A percentile compares a stretch with the other conserved stretches of the same genome.
These are phyloP conservation scores for Knoxia roxburghii DNA, from an alignment of 257 asterid genomes.

Conservation along the genomic window DNA sequence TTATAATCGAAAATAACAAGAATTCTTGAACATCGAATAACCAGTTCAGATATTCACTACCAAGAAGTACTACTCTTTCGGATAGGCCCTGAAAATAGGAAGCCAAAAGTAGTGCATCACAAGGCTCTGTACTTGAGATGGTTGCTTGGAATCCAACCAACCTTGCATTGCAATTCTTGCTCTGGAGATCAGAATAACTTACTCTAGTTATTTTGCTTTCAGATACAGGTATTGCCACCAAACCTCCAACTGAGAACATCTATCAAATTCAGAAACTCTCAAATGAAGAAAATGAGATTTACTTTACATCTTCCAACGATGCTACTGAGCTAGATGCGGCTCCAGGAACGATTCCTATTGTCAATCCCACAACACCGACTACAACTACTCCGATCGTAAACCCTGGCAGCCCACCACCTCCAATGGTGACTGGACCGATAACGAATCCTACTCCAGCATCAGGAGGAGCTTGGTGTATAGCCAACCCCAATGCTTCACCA, in stretches of 20 bases:
- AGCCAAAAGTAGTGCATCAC: background rate
- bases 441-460: constrained; percentile 29
- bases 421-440: constrained; percentile 2
- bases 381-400: constrained; percentile 25
- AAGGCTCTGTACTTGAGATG: background rate
- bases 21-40: no score
- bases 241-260: constrained; percentile 31
- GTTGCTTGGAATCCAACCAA: background rate
- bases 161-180: background rate
- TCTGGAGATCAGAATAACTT: constrained; percentile 9
- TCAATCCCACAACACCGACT: constrained; percentile 60
- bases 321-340: constrained; percentile 31
- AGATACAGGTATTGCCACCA: constrained; percentile 42
- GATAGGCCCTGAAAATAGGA: no score
- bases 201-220: constrained; percentile 27
- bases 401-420: constrained; percentile 22
- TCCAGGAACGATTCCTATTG: constrained; percentile 53
- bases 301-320: constrained; percentile 33
- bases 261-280: constrained; percentile 30
- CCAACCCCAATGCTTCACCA: constrained; percentile 57
- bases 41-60: no score
- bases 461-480: constrained; percentile 84
- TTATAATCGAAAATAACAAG: no score
- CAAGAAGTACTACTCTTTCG: no score
- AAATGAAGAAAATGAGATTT: constrained; percentile 33